Evolutionary conservation across 768 basidiomycete genomes (phyloP), one percentile per base, ranked within the genome.

Genomic region (Crepidotus variabilis): DNA sequence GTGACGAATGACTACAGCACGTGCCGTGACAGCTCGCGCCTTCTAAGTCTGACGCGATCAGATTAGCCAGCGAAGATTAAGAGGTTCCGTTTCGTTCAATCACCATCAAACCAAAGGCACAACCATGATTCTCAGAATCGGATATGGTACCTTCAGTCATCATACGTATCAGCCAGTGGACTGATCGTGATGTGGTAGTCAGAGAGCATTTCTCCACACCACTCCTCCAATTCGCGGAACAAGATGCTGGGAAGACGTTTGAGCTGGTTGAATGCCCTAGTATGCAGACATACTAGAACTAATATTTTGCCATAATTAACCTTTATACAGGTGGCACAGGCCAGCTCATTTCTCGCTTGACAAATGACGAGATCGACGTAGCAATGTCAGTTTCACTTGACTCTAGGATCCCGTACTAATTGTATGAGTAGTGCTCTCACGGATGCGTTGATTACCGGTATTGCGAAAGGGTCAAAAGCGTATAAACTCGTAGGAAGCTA

Each of bases 401-500:
- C 13, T 55, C 2, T 11, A 6, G 4, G 28, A 33, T 34, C 13
- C 32, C 28, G 2, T 21, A 16, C 21, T 22, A 6, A 21, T 23
- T 8, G 4, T 28, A 4, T 28, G 28, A 28, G 28, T 45, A 63
- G 93, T 65, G 92, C 92, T 0, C 82, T 98, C 49, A 97, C 95
- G 1, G 95, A 96, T 65, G 82, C 91, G 0, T 74, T 98, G 28
- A 92, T 97, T 60, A 90, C 93, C 50, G 95, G 95, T 0, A 91
- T 97, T 54, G 93, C 92, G 6, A 94, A 94, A 55, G 92, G 94
- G 1, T 90, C 89, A 0, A 79, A 81, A 52, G 83, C 88, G 6
- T 99, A 97, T 72, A 94, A 90, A 69, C 86, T 98, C 16, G 86
- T 96, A 2, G 94, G 96, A 6, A 91, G 90, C 65, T 98, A 92